phyloP scores from a whole-genome alignment of 2,329 filamentous ascomycete species.

The Hortaea werneckii region DNA sequence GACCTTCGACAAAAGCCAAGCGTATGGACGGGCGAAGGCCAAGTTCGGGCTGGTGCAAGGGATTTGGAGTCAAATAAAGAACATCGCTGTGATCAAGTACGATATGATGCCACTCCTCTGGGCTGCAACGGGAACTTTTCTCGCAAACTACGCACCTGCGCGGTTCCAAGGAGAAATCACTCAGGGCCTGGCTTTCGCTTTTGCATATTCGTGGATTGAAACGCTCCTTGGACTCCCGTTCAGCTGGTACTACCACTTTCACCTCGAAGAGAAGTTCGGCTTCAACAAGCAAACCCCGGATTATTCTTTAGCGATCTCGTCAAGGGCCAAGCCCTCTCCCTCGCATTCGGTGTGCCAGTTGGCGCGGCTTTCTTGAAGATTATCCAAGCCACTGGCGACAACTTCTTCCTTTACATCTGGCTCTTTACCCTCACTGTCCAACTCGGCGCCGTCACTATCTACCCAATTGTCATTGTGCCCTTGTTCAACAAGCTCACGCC shows the following conservation, averaged over 20 bases:
- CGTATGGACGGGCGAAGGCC: conserved; percentile 91
- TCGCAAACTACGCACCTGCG: conserved; percentile 39
- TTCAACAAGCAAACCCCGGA: conserved; percentile 97
- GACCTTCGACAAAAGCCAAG: conserved; percentile 75
- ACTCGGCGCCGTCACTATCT: conserved; percentile 90
- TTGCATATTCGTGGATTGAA: conserved; percentile 73
- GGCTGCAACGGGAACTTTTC: conserved; percentile 65
- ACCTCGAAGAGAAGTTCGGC: conserved; percentile 91
- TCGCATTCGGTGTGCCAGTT: conserved; percentile 75
- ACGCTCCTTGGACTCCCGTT: conserved; percentile 70
- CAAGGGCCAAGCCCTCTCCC: conserved; percentile 75
- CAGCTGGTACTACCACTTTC: conserved; percentile 87
- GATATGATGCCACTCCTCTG: conserved; percentile 87
- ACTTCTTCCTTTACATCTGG: conserved; percentile 98
- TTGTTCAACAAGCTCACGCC: conserved; percentile 98
- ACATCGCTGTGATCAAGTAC: conserved; percentile 78
- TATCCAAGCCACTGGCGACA: conserved; percentile 82
- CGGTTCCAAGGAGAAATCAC: conserved; percentile 80
- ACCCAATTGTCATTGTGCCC: conserved; percentile 86
- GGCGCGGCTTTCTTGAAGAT: conserved; percentile 89
- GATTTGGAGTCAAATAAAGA: conserved; percentile 79
- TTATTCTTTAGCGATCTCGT: conserved; percentile 84
- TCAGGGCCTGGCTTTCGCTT: conserved; percentile 85
- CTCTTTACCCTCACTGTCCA: conserved; percentile 81
- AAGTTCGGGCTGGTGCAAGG: conserved; percentile 74